Evolutionary conservation across 2,329 filamentous ascomycete species (phyloP).

Genomic region (Talaromyces sp.): DNA sequence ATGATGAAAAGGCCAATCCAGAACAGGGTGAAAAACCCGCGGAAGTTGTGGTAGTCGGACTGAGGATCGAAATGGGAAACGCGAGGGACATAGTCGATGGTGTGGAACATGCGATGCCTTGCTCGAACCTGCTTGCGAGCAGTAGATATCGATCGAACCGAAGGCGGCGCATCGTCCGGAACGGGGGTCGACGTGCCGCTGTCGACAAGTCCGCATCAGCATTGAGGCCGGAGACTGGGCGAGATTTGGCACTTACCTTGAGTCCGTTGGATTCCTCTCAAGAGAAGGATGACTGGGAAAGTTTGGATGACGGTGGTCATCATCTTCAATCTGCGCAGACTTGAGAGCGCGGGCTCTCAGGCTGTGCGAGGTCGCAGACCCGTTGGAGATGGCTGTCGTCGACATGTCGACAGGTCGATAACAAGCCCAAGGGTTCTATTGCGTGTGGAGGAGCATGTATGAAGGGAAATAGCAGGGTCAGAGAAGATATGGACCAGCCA

Average conservation of each 20-base stretch:
- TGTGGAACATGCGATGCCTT: constrained; percentile 81
- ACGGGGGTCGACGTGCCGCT: constrained; percentile 12
- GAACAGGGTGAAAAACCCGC: constrained; percentile 96
- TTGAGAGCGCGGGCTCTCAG: constrained; percentile 10
- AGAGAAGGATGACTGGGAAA: background rate
- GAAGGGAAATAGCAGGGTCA: background rate
- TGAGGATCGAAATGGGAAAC: constrained; percentile 93
- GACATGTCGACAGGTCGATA: constrained; percentile 11
- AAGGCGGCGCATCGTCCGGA: constrained; percentile 87
- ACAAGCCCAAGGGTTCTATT: background rate
- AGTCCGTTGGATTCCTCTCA: background rate
- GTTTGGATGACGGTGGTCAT: background rate
- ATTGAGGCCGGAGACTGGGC: background rate
- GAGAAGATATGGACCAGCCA: background rate
- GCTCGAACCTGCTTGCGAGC: constrained; percentile 80
- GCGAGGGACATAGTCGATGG: constrained; percentile 82
- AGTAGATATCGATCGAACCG: constrained; percentile 76
- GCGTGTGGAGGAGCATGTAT: background rate
- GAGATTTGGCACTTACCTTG: constrained; percentile 1
- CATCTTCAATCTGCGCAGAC: constrained; percentile 7
- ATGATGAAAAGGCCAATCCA: constrained; percentile 97
- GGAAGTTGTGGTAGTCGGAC: constrained; percentile 89
- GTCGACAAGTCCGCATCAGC: background rate
- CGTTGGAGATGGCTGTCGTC: constrained; percentile 12
- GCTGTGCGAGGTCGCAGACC: constrained; percentile 10